Evolutionary conservation across 192 early-diverging fungal genomes (phyloP), one percentile per base, ranked within the genome.

Genomic region (Rhizophagus clarus): DNA sequence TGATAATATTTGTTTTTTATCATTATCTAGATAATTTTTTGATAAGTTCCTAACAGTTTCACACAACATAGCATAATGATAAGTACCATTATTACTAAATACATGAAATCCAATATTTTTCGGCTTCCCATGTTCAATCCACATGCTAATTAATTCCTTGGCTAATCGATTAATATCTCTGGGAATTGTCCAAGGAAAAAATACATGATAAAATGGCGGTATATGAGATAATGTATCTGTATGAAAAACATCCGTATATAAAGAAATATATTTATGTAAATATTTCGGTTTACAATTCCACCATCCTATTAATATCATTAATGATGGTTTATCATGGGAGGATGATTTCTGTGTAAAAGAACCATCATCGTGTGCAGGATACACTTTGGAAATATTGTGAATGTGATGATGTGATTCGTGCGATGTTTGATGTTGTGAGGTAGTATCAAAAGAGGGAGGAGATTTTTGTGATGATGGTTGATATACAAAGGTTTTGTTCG

Each of bases 61-160:
- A 76, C 49, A 76, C 49, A 76, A 64, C n/a, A 76, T n/a, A 17
- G 75, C 75, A 47, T 76, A 76, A 45, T 76, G 75, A 64, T 76
- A 76, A 45, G 61, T 61, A 42, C 75, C 75, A 64, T 76, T 76
- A 66, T 76, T 29, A 15, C 75, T 76, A 26, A 76, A 76, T 26
- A 76, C 75, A 66, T 76, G 75, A 76, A 76, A 76, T 22, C 75
- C 75, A 15, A 76, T 47, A 31, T 76, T 61, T 26, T 76, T 34
- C 28, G 75, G 75, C 40, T 24, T 56, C 2, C 75, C 75, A 49
- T 26, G 49, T 76, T 76, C 75, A 64, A 37, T 61, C 75, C 75
- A 76, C 42, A 37, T 28, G 10, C 7, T 14, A 61, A 76, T 61
- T 45, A 76, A 64, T 37, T 76, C 61, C 28, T 64, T 56, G 34